Evolutionary conservation across 768 basidiomycete genomes (phyloP).

Genomic region (Royoungia palumana): DNA sequence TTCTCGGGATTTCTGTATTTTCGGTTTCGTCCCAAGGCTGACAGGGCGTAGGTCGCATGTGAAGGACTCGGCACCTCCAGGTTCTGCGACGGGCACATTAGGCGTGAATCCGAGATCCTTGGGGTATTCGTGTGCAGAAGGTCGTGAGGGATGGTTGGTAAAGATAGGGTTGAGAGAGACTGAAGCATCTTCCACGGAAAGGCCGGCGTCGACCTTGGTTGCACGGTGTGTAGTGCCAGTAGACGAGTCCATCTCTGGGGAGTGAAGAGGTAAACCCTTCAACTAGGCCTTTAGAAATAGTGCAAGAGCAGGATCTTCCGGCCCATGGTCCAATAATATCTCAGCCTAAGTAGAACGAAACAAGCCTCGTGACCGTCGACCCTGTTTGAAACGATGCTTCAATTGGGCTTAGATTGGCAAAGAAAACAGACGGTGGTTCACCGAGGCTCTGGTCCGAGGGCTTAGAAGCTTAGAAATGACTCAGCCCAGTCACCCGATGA

Average conservation of each 20-base stretch:
- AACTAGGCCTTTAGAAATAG: background rate
- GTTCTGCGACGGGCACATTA: background rate
- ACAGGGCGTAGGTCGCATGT: background rate
- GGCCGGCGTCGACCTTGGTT: background rate
- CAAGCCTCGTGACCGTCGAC: too few relatives aligned
- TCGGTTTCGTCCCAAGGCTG: slow-evolving; percentile 2
- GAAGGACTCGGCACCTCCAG: background rate
- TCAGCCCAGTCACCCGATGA: background rate
- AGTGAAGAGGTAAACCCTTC: background rate
- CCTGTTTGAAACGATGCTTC: background rate
- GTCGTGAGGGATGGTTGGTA: background rate
- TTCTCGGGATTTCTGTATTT: slow-evolving; percentile 12
- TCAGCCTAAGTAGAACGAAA: background rate
- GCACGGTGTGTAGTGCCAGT: background rate
- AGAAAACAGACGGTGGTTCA: background rate
- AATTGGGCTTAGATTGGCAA: too few relatives aligned
- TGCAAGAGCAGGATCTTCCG: background rate
- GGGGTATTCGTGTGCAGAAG: slow-evolving; percentile 2
- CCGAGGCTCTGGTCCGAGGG: background rate
- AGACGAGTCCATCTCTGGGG: slow-evolving; percentile 1
- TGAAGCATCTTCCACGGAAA: background rate
- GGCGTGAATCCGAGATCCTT: slow-evolving; percentile 1
- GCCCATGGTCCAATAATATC: background rate
- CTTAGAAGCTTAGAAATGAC: background rate
- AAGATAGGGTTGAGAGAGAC: slow-evolving; percentile 2